phyloP scores from a whole-genome alignment of 2,329 filamentous ascomycete genomes.

The Graphiopsis chlorocephala region DNA sequence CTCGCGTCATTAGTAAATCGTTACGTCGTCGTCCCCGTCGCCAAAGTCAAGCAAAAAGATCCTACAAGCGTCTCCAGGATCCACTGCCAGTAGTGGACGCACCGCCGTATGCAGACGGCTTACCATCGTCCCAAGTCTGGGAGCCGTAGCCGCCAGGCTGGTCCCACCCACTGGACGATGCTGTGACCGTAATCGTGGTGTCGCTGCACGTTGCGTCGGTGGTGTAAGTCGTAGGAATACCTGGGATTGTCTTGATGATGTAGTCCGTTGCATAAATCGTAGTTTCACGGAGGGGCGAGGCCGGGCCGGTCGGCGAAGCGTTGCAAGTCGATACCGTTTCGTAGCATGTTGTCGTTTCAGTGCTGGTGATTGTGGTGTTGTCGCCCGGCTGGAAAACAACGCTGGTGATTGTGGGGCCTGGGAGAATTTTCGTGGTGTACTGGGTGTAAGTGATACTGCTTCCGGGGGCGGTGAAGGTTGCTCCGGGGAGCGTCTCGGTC shows the following conservation, averaged over 20 bases:
- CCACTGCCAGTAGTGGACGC: neutral
- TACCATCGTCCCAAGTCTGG: neutral
- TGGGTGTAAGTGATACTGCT: neutral
- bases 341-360: conserved; percentile 11
- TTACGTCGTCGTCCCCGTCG: neutral
- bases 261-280: conserved; percentile 1
- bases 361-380: neutral
- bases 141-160: conserved; percentile 1
- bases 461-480: conserved; percentile 1
- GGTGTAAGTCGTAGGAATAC: neutral
- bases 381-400: neutral
- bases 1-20: neutral
- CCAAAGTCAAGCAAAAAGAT: neutral
- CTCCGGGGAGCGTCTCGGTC: neutral
- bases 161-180: neutral
- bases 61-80: neutral
- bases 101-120: neutral
- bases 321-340: conserved; percentile 1
- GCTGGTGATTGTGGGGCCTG: neutral
- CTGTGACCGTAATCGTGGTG: neutral
- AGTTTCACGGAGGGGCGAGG: neutral
- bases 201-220: neutral
- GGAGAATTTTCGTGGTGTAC: neutral
- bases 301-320: neutral
- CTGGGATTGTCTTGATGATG: neutral